Conservation (phyloP, 2,329 filamentous ascomycete species). For the Cladosporium colombiae region DNA sequence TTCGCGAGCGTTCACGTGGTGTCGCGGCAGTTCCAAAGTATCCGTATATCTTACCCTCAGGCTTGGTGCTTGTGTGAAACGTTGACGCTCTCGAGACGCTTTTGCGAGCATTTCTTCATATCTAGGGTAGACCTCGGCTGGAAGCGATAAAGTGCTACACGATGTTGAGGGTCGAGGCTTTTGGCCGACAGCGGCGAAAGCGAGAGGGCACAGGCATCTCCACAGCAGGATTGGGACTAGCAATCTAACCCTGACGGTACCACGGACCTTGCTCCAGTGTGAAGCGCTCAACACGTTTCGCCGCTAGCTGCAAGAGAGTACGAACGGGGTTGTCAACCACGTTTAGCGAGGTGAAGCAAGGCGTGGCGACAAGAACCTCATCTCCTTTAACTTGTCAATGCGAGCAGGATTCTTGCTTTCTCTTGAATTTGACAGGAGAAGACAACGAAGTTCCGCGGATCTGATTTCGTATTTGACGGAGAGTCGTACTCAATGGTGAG, state of each 20-base stretch:
- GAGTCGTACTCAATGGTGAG: background rate
- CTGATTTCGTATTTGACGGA: background rate
- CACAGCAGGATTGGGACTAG: background rate
- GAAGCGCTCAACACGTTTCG: background rate
- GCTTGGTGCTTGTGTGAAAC: background rate
- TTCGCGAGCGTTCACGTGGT: background rate
- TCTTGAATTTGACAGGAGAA: background rate
- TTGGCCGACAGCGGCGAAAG: background rate
- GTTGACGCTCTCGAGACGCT: background rate
- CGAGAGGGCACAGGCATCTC: background rate
- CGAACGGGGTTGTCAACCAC: background rate
- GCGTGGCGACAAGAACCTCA: background rate
- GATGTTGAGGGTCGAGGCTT: background rate
- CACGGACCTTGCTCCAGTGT: background rate
- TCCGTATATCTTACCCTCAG: background rate
- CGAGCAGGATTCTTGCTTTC: background rate
- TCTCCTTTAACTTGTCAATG: constrained; percentile 2
- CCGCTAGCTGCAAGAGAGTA: background rate
- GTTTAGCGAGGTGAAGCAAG: background rate
- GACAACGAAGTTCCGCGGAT: background rate
- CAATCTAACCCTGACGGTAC: background rate
- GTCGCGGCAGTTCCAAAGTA: background rate
- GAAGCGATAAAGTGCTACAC: background rate
- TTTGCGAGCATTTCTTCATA: background rate
- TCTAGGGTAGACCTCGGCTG: background rate